A percentile compares a stretch with the other conserved stretches of the same genome.
These are phyloP conservation scores for Spizellomyces punctatus DNA, from an alignment of 192 early-diverging fungal species.

Conservation along the genomic window DNA sequence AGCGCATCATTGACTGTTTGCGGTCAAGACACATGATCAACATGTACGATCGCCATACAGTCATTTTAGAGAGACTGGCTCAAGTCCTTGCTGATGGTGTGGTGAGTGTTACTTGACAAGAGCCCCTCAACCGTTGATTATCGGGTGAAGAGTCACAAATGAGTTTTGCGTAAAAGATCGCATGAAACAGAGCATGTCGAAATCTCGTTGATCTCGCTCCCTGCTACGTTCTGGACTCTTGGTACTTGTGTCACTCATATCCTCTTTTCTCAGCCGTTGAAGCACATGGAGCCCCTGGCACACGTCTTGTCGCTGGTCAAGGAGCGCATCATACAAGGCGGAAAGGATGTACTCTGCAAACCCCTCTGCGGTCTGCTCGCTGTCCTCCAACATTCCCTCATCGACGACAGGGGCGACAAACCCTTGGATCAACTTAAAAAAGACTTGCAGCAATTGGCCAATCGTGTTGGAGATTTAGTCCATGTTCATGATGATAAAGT, in stretches of 20 bases:
- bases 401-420: conserved; percentile 9
- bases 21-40: neutral
- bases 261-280: neutral
- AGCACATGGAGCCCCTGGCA: neutral
- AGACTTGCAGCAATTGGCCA: conserved; percentile 13
- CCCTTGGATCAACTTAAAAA: conserved; percentile 4
- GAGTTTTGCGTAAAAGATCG: no score
- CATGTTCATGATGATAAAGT: neutral
- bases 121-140: neutral
- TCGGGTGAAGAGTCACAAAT: no score
- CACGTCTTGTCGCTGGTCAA: neutral
- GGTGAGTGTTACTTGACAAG: neutral
- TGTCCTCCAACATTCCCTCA: conserved; percentile 11
- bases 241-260: neutral
- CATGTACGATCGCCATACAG: conserved; percentile 18
- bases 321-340: neutral
- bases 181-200: neutral
- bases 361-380: conserved; percentile 16
- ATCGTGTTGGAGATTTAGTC: conserved; percentile 2
- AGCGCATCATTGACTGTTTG: neutral
- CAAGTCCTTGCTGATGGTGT: conserved; percentile 7
- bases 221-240: neutral
- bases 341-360: neutral
- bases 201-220: neutral
- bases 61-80: conserved; percentile 20